These are phyloP conservation scores for Waltiozyma sp. DNA, from an alignment of 1,139 yeast species.

Conservation along the genomic window DNA sequence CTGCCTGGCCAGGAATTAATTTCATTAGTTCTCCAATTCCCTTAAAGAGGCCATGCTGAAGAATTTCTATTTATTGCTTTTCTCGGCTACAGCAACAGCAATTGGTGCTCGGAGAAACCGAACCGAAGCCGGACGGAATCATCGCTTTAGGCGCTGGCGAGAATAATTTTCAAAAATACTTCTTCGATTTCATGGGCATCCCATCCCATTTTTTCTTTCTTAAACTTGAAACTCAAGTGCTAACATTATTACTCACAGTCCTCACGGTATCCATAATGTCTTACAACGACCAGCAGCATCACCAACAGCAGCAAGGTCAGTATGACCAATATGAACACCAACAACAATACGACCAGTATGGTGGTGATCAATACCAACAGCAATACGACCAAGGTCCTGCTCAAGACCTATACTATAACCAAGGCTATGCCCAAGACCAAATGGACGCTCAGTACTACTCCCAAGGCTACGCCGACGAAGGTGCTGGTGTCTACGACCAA, in stretches of 20 bases:
- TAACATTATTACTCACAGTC: background rate
- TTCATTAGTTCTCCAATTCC: no score
- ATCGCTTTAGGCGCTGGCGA: no score
- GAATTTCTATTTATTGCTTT: no score
- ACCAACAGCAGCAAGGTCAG: constrained; percentile 21
- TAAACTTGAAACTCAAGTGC: no score
- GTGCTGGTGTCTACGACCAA: constrained; percentile 19
- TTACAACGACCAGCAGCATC: constrained; percentile 13
- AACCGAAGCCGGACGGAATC: no score
- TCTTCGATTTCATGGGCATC: no score
- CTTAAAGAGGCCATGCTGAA: no score
- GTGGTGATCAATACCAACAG: constrained; percentile 13
- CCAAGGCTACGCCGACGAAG: constrained; percentile 16
- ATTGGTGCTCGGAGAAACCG: no score
- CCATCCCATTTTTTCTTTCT: no score
- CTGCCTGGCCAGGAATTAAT: no score
- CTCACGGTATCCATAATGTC: constrained; percentile 7
- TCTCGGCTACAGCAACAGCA: no score
- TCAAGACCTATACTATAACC: constrained; percentile 20
- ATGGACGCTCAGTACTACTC: constrained; percentile 21
- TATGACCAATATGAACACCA: constrained; percentile 16
- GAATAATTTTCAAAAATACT: no score
- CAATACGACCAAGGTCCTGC: constrained; percentile 19
- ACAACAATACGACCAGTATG: constrained; percentile 16
- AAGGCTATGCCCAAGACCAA: constrained; percentile 10